Percentiles rank a stretch among this genome's conserved stretches.
Conservation (phyloP, 257 asterid genomes). For the Craterostigma plantagineum region DNA sequence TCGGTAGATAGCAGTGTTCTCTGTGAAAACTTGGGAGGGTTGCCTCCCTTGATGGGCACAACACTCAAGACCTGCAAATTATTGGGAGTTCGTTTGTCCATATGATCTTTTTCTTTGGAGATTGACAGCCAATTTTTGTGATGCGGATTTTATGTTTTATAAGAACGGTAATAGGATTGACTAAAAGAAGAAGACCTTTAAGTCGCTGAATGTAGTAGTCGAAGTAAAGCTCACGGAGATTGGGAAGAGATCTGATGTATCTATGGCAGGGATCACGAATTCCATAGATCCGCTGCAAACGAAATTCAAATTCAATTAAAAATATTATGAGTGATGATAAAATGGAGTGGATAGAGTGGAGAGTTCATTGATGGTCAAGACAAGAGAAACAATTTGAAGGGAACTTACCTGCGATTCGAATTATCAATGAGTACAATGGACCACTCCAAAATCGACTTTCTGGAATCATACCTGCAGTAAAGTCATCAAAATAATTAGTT, state of each 20-base stretch:
- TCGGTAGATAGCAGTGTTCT: constrained; percentile 47
- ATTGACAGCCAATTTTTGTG: too few relatives aligned
- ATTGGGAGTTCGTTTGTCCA: background rate
- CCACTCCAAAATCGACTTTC: constrained; percentile 82
- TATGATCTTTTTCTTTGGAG: too few relatives aligned
- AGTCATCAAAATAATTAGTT: constrained; percentile 7
- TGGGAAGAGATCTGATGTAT: constrained; percentile 65
- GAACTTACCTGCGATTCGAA: constrained; percentile 76
- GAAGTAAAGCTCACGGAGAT: constrained; percentile 64
- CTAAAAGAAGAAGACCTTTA: constrained; percentile 34
- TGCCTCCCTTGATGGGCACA: constrained; percentile 42
- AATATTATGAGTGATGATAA: constrained; percentile 5
- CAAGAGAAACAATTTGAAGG: constrained; percentile 1
- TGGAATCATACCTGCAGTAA: constrained; percentile 56
- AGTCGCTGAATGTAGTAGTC: constrained; percentile 56
- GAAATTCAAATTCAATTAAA: constrained; percentile 2
- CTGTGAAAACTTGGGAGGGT: constrained; percentile 55
- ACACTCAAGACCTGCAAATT: constrained; percentile 35
- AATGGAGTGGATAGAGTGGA: constrained; percentile 6
- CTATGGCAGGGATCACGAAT: constrained; percentile 68
- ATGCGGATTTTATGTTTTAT: too few relatives aligned
- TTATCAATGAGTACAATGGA: constrained; percentile 70
- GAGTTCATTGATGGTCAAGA: too few relatives aligned
- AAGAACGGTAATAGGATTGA: background rate
- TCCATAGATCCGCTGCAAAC: constrained; percentile 84